Evolutionary conservation across 1,284 basidiomycete genomes (phyloP).

Genomic region (Vanrija humicola): DNA sequence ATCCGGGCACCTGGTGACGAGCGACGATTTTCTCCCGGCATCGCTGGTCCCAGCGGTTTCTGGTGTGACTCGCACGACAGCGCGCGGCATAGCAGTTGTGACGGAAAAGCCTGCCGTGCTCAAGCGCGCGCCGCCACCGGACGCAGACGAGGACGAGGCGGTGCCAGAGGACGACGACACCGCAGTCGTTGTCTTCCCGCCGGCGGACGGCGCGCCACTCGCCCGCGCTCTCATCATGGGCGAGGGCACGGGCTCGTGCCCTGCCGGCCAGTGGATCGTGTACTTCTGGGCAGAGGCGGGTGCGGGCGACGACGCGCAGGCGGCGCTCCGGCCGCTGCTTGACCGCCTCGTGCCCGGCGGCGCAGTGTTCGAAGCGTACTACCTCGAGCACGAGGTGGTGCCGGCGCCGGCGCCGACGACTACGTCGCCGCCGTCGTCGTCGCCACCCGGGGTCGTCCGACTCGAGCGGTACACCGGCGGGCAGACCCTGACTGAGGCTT

Average conservation of each 20-base stretch:
- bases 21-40: conserved; percentile 54
- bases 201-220: conserved; percentile 56
- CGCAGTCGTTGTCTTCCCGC: conserved; percentile 76
- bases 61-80: conserved; percentile 28
- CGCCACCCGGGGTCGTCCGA: conserved; percentile 14
- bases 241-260: conserved; percentile 77
- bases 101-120: conserved; percentile 47
- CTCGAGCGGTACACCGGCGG: conserved; percentile 30
- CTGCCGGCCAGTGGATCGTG: conserved; percentile 69
- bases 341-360: conserved; percentile 13
- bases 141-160: conserved; percentile 25
- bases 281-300: conserved; percentile 39
- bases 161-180: conserved; percentile 57
- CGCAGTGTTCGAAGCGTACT: conserved; percentile 1
- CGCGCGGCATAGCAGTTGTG: conserved; percentile 66
- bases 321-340: conserved; percentile 27
- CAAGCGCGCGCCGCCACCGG: conserved; percentile 1
- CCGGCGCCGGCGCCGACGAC: neutral
- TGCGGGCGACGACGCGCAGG: neutral
- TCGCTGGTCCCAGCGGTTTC: conserved; percentile 34
- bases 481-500: conserved; percentile 35
- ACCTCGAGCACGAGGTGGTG: neutral
- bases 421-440: neutral
- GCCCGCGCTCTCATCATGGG: conserved; percentile 74
- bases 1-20: conserved; percentile 48